These are phyloP conservation scores for Solanum raphanifolium DNA, from an alignment of 257 asterid species.

Conservation along the genomic window DNA sequence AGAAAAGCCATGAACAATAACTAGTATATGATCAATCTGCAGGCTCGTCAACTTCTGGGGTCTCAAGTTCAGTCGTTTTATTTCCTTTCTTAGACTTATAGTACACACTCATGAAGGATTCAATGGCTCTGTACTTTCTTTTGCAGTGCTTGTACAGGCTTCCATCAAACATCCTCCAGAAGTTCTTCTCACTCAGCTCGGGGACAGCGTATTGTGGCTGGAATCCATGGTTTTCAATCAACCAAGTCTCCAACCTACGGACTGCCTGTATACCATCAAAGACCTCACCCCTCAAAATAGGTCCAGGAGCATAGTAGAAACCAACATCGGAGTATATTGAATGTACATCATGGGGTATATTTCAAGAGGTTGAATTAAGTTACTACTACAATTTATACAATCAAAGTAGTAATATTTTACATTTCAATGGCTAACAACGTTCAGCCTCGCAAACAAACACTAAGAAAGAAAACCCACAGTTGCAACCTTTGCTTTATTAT, in stretches of 20 bases:
- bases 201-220: slow-evolving; percentile 97
- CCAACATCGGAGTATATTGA: too few relatives aligned
- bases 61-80: slow-evolving; percentile 44
- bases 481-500: too few relatives aligned
- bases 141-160: slow-evolving; percentile 74
- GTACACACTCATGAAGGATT: slow-evolving; percentile 93
- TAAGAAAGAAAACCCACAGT: too few relatives aligned
- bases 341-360: too few relatives aligned
- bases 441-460: too few relatives aligned
- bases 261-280: slow-evolving; percentile 78
- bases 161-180: slow-evolving; percentile 98
- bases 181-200: slow-evolving; percentile 71
- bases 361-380: too few relatives aligned
- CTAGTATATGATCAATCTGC: too few relatives aligned
- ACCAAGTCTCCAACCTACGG: slow-evolving; percentile 63
- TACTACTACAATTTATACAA: too few relatives aligned
- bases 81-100: slow-evolving; percentile 93
- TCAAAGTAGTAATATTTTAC: too few relatives aligned
- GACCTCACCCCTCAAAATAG: slow-evolving; percentile 80
- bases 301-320: slow-evolving; percentile 84
- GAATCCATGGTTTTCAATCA: slow-evolving; percentile 85
- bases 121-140: slow-evolving; percentile 68
- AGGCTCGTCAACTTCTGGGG: slow-evolving; percentile 12
- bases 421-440: too few relatives aligned
- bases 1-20: not conserved